Base-by-base conservation (phyloP, 2,329 filamentous ascomycete genomes). In the Aspergillus costaricaensis region DNA sequence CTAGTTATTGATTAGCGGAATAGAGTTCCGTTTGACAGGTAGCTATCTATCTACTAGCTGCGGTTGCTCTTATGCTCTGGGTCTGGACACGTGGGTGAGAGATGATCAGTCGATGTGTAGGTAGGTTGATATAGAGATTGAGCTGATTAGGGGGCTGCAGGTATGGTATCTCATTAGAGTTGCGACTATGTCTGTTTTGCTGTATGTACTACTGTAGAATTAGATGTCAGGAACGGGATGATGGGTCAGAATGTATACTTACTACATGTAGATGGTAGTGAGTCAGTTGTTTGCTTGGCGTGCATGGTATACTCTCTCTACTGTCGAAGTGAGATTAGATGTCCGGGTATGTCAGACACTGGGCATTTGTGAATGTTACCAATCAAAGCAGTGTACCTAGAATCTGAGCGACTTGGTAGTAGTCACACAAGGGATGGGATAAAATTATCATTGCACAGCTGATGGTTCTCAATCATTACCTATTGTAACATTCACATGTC, bases 21-120 rank as follows among this genome's bases (percentile, higher is more conserved):
- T 44, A 44, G 41, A 44, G n/a, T 30, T 49, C 51, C 52, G 60
- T 57, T 50, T 54, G 58, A 27, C 58, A 57, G 58, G 30, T 52
- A 49, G 52, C 30, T 59, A 59, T 12, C 32, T 36, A 36, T 30
- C 10, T 30, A 5, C 12, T 43, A 17, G n/a, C 0, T 48, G 15
- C 10, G 17, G 10, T 49, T 17, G 21, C 21, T 48, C 23, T 19
- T 10, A 55, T 23, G 53, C 36, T 39, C 17, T 30, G 30, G 36
- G 30, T 30, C 3, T 30, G 15, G 44, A 50, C 47, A 50, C 47
- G 47, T 32, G 47, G 47, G 47, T 30, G 47, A 32, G 15, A 12
- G 30, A 49, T 48, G 10, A 44, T 21, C n/a, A 5, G 3, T n/a
- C 5, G 3, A 1, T 5, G 2, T 23, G 12, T 6, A 3, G 41